Percentiles rank a stretch among this genome's conserved stretches.
Conservation (phyloP, 768 basidiomycete genomes). For the Suillus lakei region DNA sequence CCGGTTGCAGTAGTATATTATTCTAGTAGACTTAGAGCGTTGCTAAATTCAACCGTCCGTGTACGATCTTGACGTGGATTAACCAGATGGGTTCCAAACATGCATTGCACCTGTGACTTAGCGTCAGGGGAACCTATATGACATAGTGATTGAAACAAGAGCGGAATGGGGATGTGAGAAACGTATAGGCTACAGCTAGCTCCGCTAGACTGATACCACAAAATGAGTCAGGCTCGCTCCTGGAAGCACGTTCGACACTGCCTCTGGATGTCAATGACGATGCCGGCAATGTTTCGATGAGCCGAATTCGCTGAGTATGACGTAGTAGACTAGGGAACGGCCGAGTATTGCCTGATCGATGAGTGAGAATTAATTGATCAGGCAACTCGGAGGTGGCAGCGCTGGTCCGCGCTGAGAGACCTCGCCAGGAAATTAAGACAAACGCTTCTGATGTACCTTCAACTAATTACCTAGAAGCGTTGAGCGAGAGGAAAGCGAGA, state of each 20-base stretch:
- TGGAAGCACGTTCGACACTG: constrained; percentile 1
- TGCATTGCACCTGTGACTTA: not conserved
- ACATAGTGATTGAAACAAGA: not conserved
- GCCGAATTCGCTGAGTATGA: not conserved
- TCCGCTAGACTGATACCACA: not conserved
- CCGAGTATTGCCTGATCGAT: not conserved
- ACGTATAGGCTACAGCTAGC: not conserved
- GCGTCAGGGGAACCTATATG: not conserved
- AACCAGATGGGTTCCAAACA: not conserved
- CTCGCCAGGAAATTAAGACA: not conserved
- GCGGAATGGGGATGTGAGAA: not conserved
- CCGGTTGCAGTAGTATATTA: not conserved
- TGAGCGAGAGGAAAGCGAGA: not conserved
- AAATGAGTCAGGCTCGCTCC: not conserved
- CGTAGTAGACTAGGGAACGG: not conserved
- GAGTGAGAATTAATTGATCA: not conserved
- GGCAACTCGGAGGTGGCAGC: not conserved
- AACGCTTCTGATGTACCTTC: not conserved
- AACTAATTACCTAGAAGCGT: not conserved
- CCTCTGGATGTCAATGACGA: not conserved
- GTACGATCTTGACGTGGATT: not conserved
- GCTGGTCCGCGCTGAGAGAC: not conserved
- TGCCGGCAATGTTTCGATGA: not conserved
- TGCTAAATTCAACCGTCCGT: not conserved
- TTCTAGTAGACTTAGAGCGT: not conserved